These are phyloP conservation scores for Candida easanensis DNA, from an alignment of 805 yeast species.

Conservation along the genomic window DNA sequence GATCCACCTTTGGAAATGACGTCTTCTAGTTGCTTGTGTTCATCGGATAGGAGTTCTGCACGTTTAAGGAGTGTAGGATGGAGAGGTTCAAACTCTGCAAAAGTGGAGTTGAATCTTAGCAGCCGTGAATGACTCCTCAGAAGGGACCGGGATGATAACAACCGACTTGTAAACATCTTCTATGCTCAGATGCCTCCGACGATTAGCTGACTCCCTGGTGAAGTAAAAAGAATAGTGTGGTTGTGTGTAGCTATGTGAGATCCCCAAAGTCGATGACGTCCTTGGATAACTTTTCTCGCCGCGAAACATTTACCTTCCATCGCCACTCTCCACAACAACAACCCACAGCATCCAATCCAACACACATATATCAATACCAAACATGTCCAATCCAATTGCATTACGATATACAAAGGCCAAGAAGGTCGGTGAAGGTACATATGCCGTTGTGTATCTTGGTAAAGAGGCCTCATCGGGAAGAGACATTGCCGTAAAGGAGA, in stretches of 20 bases:
- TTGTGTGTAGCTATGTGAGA: too few relatives aligned
- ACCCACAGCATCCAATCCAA: too few relatives aligned
- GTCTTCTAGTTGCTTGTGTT: constrained; percentile 39
- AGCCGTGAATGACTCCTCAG: background rate
- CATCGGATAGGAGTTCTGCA: constrained; percentile 41
- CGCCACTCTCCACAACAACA: too few relatives aligned
- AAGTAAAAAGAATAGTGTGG: too few relatives aligned
- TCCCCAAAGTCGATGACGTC: too few relatives aligned
- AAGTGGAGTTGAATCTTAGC: constrained; percentile 1
- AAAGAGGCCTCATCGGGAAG: constrained; percentile 53
- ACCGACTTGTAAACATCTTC: background rate
- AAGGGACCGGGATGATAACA: background rate
- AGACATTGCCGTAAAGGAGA: constrained; percentile 88
- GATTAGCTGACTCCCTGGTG: too few relatives aligned
- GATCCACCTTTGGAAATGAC: constrained; percentile 39
- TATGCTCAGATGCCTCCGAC: too few relatives aligned
- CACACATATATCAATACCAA: background rate
- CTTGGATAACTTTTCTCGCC: too few relatives aligned
- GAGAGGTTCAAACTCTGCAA: constrained; percentile 27
- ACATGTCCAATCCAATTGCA: background rate
- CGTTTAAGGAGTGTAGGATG: constrained; percentile 52
- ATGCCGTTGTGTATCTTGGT: constrained; percentile 93
- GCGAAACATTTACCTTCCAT: too few relatives aligned
- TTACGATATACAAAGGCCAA: constrained; percentile 43
- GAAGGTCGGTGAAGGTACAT: constrained; percentile 98